These are phyloP conservation scores for Elongisporangium prolatum DNA, from an alignment of 352 stramenopile genomes.

Conservation along the genomic window DNA sequence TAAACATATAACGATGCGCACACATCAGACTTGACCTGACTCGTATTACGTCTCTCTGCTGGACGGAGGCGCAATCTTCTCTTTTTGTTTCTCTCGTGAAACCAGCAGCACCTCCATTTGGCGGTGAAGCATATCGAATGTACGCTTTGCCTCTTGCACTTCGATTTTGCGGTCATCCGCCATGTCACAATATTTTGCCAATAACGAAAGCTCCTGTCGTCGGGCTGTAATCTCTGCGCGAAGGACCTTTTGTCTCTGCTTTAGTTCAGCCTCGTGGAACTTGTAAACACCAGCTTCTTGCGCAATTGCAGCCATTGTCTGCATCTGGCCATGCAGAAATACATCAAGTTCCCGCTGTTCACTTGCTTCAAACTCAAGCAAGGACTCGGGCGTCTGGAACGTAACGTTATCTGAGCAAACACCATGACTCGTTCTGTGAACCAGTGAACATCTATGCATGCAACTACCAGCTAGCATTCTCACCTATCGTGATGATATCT, in stretches of 20 bases:
- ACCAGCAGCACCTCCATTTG: constrained; percentile 21
- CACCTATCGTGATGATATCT: constrained; percentile 24
- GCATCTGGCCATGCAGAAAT: constrained; percentile 24
- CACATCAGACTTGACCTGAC: neutral
- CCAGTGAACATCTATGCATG: neutral
- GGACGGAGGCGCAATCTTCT: neutral
- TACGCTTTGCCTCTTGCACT: constrained; percentile 33
- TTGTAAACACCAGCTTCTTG: constrained; percentile 23
- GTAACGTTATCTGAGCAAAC: constrained; percentile 13
- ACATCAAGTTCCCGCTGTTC: constrained; percentile 18
- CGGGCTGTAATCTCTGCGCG: constrained; percentile 28
- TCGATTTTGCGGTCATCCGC: constrained; percentile 28
- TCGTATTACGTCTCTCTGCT: neutral
- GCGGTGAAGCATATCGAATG: constrained; percentile 29
- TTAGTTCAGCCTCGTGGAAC: constrained; percentile 38
- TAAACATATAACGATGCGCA: no score
- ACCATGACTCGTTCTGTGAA: neutral
- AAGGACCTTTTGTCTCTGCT: constrained; percentile 45
- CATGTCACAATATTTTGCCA: constrained; percentile 27
- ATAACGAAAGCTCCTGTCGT: constrained; percentile 23
- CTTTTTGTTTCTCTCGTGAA: neutral
- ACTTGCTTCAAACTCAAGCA: constrained; percentile 24
- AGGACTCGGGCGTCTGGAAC: constrained; percentile 19
- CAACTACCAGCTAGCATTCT: constrained; percentile 1
- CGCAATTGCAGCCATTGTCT: constrained; percentile 19